Conservation (phyloP, 1,284 basidiomycete species). For the Amylostereum chailletii region DNA sequence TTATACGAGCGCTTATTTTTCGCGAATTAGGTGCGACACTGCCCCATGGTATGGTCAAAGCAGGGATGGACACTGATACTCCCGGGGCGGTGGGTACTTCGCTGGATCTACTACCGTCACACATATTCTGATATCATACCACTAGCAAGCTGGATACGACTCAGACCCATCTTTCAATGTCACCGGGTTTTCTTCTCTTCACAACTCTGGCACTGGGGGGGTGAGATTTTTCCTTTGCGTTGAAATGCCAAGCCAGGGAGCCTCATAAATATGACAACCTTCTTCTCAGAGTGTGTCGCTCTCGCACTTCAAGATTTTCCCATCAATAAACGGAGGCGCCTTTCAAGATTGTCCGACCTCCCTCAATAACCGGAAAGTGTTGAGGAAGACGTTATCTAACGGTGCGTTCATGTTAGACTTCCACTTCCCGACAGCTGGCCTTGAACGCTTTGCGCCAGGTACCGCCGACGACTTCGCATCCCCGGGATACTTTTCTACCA, state of each 20-base stretch:
- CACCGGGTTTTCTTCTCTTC: slow-evolving; percentile 54
- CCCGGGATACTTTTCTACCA: slow-evolving; percentile 56
- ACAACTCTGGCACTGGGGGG: slow-evolving; percentile 54
- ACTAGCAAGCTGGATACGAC: slow-evolving; percentile 56
- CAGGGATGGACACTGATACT: slow-evolving; percentile 57
- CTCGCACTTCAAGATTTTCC: slow-evolving; percentile 55
- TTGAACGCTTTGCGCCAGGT: slow-evolving; percentile 22
- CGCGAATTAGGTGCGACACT: slow-evolving; percentile 39
- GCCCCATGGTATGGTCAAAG: slow-evolving; percentile 62
- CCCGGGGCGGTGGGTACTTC: slow-evolving; percentile 39
- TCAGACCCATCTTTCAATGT: slow-evolving; percentile 33
- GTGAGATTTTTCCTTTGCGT: slow-evolving; percentile 19
- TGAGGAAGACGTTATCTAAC: slow-evolving; percentile 22
- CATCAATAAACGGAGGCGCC: slow-evolving; percentile 37
- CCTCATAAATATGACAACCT: neutral
- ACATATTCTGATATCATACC: too few species aligned
- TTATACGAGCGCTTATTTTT: too few species aligned
- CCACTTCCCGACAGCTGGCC: neutral
- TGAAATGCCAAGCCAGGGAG: neutral
- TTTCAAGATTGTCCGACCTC: slow-evolving; percentile 44
- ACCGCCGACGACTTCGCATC: slow-evolving; percentile 48
- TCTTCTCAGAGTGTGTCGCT: slow-evolving; percentile 38
- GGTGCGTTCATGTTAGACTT: too few species aligned
- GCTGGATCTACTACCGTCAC: neutral
- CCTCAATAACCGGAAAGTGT: slow-evolving; percentile 33